A percentile compares a stretch with the other conserved stretches of the same genome.
Conservation (phyloP, 2,329 filamentous ascomycete species). For the Exophiala oligosperma region DNA sequence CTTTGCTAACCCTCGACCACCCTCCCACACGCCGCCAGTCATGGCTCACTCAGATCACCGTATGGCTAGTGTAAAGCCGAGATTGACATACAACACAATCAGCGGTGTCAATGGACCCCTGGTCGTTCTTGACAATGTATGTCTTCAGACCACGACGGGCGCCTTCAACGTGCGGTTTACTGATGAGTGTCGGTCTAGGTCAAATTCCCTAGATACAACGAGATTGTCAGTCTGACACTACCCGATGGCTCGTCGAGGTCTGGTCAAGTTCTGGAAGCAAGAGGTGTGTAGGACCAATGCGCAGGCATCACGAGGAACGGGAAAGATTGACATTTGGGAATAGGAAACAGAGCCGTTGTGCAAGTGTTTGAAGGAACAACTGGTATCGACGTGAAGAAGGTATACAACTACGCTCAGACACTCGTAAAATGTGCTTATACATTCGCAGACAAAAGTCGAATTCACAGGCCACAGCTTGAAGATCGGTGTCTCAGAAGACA, state of each 20-base stretch:
- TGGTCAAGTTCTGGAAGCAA: conserved; percentile 94
- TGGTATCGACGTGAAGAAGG: conserved; percentile 98
- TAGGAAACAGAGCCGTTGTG: conserved; percentile 90
- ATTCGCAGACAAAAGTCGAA: conserved; percentile 84
- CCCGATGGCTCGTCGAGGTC: conserved; percentile 92
- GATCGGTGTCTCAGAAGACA: conserved; percentile 98
- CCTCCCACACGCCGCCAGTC: conserved; percentile 13
- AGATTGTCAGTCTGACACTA: conserved; percentile 94
- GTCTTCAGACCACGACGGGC: conserved; percentile 35
- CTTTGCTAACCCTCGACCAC: conserved; percentile 3
- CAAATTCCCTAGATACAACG: conserved; percentile 96
- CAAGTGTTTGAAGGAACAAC: conserved; percentile 98
- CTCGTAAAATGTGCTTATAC: conserved; percentile 27
- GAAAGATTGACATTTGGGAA: conserved; percentile 15
- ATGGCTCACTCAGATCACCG: conserved; percentile 43
- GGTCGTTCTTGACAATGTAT: conserved; percentile 94
- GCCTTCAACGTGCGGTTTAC: conserved; percentile 9
- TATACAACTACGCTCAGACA: conserved; percentile 40
- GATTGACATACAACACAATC: conserved; percentile 96
- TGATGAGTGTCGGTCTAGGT: conserved; percentile 58
- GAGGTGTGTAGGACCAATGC: conserved; percentile 63
- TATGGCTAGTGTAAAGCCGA: conserved; percentile 61
- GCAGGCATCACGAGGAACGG: not conserved
- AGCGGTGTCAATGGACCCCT: conserved; percentile 96
- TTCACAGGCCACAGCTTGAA: conserved; percentile 97